Evolutionary conservation across 768 basidiomycete species (phyloP).

Genomic region (Auricularia cornea): DNA sequence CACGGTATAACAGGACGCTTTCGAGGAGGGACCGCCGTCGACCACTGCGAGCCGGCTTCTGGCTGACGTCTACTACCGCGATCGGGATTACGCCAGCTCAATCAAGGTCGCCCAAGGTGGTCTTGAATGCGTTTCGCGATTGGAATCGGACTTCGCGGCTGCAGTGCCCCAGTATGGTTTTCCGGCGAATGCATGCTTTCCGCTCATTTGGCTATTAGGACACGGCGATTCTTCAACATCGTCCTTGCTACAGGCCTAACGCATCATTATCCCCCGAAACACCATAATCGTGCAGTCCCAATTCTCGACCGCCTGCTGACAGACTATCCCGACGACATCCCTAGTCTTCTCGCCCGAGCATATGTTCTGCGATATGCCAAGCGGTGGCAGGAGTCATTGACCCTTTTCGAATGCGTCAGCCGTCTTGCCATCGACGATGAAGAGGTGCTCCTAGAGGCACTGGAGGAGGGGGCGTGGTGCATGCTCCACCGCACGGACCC

Average conservation of each 20-base stretch:
- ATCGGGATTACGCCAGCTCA: conserved; percentile 66
- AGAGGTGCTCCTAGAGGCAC: conserved; percentile 49
- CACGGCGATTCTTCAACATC: conserved; percentile 58
- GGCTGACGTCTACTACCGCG: conserved; percentile 54
- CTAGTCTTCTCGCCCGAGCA: conserved; percentile 65
- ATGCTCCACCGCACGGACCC: conserved; percentile 42
- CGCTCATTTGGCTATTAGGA: conserved; percentile 31
- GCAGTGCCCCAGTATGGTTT: conserved; percentile 38
- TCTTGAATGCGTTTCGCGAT: conserved; percentile 42
- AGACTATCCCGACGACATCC: conserved; percentile 50
- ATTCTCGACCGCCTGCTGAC: conserved; percentile 67
- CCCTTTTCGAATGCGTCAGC: conserved; percentile 51
- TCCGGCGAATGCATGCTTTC: neutral
- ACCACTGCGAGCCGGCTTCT: conserved; percentile 61
- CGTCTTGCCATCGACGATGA: conserved; percentile 38
- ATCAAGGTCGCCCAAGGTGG: conserved; percentile 67
- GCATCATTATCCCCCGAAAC: conserved; percentile 81
- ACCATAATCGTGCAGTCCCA: conserved; percentile 69
- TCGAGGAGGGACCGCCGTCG: conserved; percentile 41
- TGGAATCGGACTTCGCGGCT: conserved; percentile 52
- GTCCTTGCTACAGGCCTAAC: conserved; percentile 69
- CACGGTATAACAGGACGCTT: conserved; percentile 44
- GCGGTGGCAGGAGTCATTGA: conserved; percentile 61
- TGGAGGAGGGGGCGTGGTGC: conserved; percentile 86
- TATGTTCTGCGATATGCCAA: conserved; percentile 57